Base-by-base conservation (phyloP, 208 protist species). In the Trypanosoma lewisi region DNA sequence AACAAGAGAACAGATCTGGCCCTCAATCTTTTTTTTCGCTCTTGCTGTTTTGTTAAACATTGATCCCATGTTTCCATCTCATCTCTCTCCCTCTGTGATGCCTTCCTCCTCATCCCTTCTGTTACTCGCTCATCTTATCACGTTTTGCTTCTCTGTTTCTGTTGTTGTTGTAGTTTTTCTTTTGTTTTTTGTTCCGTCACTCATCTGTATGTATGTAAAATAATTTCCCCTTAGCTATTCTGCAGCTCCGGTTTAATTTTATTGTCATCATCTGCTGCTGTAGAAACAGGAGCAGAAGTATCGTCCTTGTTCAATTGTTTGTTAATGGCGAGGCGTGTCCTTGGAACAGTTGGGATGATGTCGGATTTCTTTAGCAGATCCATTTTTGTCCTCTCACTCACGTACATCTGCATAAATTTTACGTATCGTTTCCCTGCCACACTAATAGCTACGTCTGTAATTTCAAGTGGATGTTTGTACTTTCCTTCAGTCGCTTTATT, bases 341-440 rank as follows among this genome's bases (percentile, higher is more conserved):
- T 58, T 44, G 27, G 41, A 12, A 59, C 52, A 33, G 54, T 8
- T 44, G 34, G 57, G 36, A 64, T 50, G 28, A 21, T 23, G 27
- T 45, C 48, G 36, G 61, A 28, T 21, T 70, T 63, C 37, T 76
- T 78, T 39, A 92, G 66, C 4, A 83, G 31, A 33, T 94, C 85
- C 2, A 85, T 58, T 61, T 89, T 82, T 3, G 68, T 78, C 16
- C 88, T 65, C 64, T 94, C 88, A 59, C 88, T 94, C 2, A 81
- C 83, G 77, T 92, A 90, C 62, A 85, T 67, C 55, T 72, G 48
- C 42, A 90, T 66, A 57, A 92, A 94, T 61, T 78, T 75, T 2
- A 79, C 54, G 36, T 84, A 80, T 0, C 88, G 88, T 70, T 85
- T 89, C 2, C 80, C 82, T 11, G 68, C 74, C 4, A 56, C 64